Percentiles rank a stretch among this genome's conserved stretches.
Evolutionary conservation across 2,329 filamentous ascomycete species (phyloP).

Genomic region (Knoxdaviesia capensis): DNA sequence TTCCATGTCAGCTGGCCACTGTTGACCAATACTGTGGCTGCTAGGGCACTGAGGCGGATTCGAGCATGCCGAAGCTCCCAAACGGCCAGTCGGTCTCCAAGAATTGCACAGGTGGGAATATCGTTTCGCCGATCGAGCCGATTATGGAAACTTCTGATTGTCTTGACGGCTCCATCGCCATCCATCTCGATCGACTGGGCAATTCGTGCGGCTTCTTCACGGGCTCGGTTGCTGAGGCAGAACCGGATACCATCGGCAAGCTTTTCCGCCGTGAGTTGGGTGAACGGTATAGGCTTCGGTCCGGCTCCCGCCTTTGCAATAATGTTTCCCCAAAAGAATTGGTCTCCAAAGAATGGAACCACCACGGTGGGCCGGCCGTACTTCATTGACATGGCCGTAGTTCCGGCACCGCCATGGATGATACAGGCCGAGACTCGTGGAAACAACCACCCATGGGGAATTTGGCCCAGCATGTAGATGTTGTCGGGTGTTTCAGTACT

Average conservation of each 20-base stretch:
- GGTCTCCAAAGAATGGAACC: slow-evolving; percentile 63
- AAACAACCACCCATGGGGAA: slow-evolving; percentile 61
- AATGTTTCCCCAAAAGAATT: slow-evolving; percentile 61
- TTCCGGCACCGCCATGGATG: slow-evolving; percentile 62
- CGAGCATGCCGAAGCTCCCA: slow-evolving; percentile 45
- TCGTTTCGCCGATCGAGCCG: slow-evolving; percentile 29
- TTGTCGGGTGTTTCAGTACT: slow-evolving; percentile 36
- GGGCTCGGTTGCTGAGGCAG: slow-evolving; percentile 41
- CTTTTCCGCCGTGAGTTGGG: slow-evolving; percentile 39
- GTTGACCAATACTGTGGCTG: slow-evolving; percentile 43
- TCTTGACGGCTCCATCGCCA: slow-evolving; percentile 50
- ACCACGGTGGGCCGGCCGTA: slow-evolving; percentile 55
- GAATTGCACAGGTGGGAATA: slow-evolving; percentile 44
- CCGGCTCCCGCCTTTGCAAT: slow-evolving; percentile 43
- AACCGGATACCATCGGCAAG: slow-evolving; percentile 52
- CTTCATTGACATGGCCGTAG: slow-evolving; percentile 54
- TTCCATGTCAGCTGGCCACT: slow-evolving; percentile 42
- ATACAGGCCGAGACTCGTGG: slow-evolving; percentile 44
- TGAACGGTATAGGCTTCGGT: slow-evolving; percentile 47
- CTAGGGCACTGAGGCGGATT: slow-evolving; percentile 39
- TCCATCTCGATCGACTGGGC: slow-evolving; percentile 38
- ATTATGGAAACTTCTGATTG: slow-evolving; percentile 45
- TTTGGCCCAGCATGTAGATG: slow-evolving; percentile 54
- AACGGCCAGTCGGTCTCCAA: slow-evolving; percentile 40
- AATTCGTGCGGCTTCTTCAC: slow-evolving; percentile 34